Evolutionary conservation across 1,284 basidiomycete species (phyloP).

Genomic region (Sanguinoderma infundibulare): DNA sequence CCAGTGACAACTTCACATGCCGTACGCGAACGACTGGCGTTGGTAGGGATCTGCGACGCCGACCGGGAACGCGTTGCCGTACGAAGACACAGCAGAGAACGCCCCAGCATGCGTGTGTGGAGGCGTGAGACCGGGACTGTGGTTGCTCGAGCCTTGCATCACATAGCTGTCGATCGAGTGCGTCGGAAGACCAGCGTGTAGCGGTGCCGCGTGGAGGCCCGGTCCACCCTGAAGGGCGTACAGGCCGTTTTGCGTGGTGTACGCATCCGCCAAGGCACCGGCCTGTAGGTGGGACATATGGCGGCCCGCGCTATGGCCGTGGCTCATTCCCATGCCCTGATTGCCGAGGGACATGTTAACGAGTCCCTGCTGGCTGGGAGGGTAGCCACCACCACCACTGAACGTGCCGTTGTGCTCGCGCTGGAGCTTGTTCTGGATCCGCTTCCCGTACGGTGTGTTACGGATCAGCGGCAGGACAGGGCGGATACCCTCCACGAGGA

Average conservation of each 20-base stretch:
- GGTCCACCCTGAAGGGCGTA: slow-evolving; percentile 55
- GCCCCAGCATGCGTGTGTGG: slow-evolving; percentile 56
- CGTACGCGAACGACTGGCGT: slow-evolving; percentile 69
- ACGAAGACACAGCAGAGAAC: slow-evolving; percentile 59
- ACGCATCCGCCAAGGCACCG: slow-evolving; percentile 69
- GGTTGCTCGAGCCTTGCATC: slow-evolving; percentile 68
- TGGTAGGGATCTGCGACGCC: slow-evolving; percentile 77
- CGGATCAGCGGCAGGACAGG: slow-evolving; percentile 96
- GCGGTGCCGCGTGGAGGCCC: slow-evolving; percentile 51
- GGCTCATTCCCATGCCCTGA: slow-evolving; percentile 54
- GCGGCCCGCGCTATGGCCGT: slow-evolving; percentile 46
- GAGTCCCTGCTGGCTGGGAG: slow-evolving; percentile 64
- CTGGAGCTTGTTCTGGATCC: slow-evolving; percentile 96
- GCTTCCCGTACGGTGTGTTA: slow-evolving; percentile 97
- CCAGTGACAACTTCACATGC: slow-evolving; percentile 59
- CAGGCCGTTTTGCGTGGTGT: slow-evolving; percentile 62
- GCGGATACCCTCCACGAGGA: slow-evolving; percentile 92
- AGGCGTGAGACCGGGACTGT: slow-evolving; percentile 62
- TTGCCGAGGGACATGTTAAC: slow-evolving; percentile 60
- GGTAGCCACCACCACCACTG: slow-evolving; percentile 48
- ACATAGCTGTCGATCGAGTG: slow-evolving; percentile 81
- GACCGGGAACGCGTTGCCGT: slow-evolving; percentile 49
- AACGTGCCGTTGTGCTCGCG: slow-evolving; percentile 85
- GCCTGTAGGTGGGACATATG: slow-evolving; percentile 58
- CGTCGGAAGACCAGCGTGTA: slow-evolving; percentile 61